phyloP scores from a whole-genome alignment of 352 stramenopile genomes.

The Phytophthora colocasiae region DNA sequence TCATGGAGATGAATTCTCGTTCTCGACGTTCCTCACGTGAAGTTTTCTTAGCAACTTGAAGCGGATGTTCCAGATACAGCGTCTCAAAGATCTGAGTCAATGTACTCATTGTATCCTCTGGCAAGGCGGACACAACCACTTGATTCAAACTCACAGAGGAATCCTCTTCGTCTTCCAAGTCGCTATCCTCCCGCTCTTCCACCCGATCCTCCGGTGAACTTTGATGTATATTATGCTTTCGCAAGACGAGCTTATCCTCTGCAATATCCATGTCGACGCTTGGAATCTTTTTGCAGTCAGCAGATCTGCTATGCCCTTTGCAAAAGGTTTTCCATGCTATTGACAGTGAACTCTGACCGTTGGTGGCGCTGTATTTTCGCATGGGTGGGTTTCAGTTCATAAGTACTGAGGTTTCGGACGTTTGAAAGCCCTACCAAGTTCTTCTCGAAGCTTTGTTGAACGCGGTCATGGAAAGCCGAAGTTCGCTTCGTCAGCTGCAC shows the following conservation, averaged over 20 bases:
- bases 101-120: constrained; percentile 28
- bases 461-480: constrained; percentile 48
- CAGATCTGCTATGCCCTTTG: too few relatives aligned
- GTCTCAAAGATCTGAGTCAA: constrained; percentile 50
- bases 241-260: neutral
- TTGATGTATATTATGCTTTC: constrained; percentile 12
- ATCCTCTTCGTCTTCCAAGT: constrained; percentile 17
- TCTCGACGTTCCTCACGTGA: constrained; percentile 55
- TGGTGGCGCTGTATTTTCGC: constrained; percentile 5
- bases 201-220: constrained; percentile 7
- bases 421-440: neutral
- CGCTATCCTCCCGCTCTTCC: constrained; percentile 22
- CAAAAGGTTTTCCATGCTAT: too few relatives aligned
- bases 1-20: constrained; percentile 69
- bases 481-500: constrained; percentile 55
- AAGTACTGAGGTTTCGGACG: neutral
- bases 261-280: constrained; percentile 14
- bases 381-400: constrained; percentile 1
- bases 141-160: constrained; percentile 15
- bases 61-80: constrained; percentile 54
- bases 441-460: neutral
- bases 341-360: too few relatives aligned
- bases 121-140: constrained; percentile 35
- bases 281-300: neutral
- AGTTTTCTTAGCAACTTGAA: constrained; percentile 37